phyloP scores from a whole-genome alignment of 805 yeast genomes.

The Candida qinlingensis region DNA sequence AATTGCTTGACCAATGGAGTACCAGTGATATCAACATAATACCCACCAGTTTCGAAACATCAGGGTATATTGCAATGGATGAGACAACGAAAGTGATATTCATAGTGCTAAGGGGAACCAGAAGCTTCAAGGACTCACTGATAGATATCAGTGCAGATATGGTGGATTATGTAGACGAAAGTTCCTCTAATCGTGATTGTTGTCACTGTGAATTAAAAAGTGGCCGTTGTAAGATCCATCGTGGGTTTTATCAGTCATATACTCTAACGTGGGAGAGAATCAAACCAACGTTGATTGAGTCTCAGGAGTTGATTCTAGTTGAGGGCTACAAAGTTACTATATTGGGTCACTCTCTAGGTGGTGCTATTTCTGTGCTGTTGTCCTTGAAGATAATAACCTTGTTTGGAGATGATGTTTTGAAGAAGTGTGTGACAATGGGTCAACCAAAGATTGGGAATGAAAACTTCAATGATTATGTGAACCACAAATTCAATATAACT shows the following conservation, averaged over 20 bases:
- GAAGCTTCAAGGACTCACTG: conserved; percentile 23
- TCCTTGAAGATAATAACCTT: conserved; percentile 4
- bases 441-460: conserved; percentile 25
- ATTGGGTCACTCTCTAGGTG: conserved; percentile 27
- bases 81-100: conserved; percentile 9
- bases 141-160: conserved; percentile 24
- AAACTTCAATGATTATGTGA: conserved; percentile 11
- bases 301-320: not conserved
- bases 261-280: conserved; percentile 6
- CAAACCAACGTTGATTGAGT: not conserved
- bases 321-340: conserved; percentile 12
- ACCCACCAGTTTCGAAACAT: conserved; percentile 14
- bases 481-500: conserved; percentile 7
- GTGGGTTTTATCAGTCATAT: conserved; percentile 17
- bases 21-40: conserved; percentile 13
- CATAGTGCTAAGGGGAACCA: conserved; percentile 21
- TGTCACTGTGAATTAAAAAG: not conserved
- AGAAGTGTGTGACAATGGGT: conserved; percentile 21
- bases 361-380: conserved; percentile 20
- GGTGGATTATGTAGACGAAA: conserved; percentile 9
- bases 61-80: conserved; percentile 22
- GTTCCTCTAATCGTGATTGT: not conserved
- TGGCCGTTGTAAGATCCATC: conserved; percentile 19
- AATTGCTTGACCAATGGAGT: conserved; percentile 23
- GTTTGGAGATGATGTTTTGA: not conserved